Evolutionary conservation across 805 yeast species (phyloP).

Genomic region (Allodekkera sacchari): DNA sequence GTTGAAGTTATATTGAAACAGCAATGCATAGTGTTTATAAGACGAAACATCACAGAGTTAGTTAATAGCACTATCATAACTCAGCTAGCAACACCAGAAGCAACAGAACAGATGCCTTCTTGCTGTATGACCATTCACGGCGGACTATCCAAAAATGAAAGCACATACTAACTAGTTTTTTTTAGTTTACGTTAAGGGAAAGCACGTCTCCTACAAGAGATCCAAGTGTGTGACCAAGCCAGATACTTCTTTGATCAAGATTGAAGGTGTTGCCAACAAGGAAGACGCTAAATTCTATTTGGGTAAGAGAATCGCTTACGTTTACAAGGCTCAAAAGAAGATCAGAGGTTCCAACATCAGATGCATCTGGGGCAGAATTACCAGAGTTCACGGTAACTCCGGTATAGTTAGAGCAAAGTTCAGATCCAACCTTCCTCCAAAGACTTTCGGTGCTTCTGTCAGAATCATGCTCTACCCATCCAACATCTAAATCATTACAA

Average conservation of each 20-base stretch:
- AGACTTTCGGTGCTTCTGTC: slow-evolving; percentile 99
- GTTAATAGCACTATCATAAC: background rate
- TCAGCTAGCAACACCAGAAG: slow-evolving; percentile 2
- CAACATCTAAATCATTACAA: slow-evolving; percentile 65
- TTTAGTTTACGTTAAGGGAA: slow-evolving; percentile 98
- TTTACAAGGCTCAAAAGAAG: slow-evolving; percentile 97
- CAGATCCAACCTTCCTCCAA: slow-evolving; percentile 98
- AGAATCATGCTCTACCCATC: slow-evolving; percentile 99
- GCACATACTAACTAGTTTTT: slow-evolving; percentile 3
- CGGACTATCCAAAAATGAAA: background rate
- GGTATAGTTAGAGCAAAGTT: slow-evolving; percentile 98
- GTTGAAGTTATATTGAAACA: too few relatives aligned
- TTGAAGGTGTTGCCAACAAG: slow-evolving; percentile 89
- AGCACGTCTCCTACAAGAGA: slow-evolving; percentile 99
- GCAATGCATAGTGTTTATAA: too few relatives aligned
- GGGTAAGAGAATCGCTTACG: slow-evolving; percentile 99
- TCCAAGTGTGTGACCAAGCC: slow-evolving; percentile 98
- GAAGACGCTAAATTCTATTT: slow-evolving; percentile 98
- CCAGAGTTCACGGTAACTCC: slow-evolving; percentile 98
- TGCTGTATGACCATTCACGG: background rate
- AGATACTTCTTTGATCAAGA: slow-evolving; percentile 90
- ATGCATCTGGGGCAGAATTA: slow-evolving; percentile 99
- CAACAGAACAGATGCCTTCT: background rate
- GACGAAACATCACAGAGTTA: background rate
- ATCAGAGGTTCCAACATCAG: slow-evolving; percentile 98